These are phyloP conservation scores for Choanephora cucurbitarum DNA, from an alignment of 371 early-diverging fungal genomes.

Conservation along the genomic window DNA sequence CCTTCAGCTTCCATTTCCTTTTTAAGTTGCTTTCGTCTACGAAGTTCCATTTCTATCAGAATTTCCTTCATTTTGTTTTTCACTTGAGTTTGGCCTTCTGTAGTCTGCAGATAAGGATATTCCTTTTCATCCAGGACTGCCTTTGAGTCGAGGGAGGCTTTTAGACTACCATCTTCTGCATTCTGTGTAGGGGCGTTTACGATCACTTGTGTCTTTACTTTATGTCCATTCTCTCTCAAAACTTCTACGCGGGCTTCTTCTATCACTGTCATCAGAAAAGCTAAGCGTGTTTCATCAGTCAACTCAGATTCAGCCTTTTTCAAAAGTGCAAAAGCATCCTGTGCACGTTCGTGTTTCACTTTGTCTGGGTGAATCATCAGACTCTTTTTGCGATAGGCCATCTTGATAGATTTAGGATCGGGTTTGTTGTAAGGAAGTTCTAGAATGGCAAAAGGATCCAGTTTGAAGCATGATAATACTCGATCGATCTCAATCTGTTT, in stretches of 20 bases:
- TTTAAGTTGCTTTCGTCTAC: constrained; percentile 64
- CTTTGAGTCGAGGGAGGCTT: constrained; percentile 30
- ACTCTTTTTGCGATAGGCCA: constrained; percentile 82
- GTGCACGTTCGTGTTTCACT: constrained; percentile 73
- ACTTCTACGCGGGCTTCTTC: constrained; percentile 71
- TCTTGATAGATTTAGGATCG: constrained; percentile 65
- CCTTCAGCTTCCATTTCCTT: constrained; percentile 77
- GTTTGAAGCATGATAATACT: constrained; percentile 69
- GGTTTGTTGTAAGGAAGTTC: constrained; percentile 64
- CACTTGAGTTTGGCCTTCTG: constrained; percentile 43
- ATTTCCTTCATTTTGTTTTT: constrained; percentile 61
- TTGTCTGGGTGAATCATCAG: constrained; percentile 93
- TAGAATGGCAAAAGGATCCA: constrained; percentile 84
- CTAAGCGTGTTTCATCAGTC: constrained; percentile 64
- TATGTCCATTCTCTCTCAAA: constrained; percentile 49
- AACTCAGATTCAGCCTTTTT: constrained; percentile 84
- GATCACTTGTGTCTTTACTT: constrained; percentile 41
- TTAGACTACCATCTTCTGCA: constrained; percentile 20
- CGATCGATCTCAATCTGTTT: constrained; percentile 85
- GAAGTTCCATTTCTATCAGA: constrained; percentile 64
- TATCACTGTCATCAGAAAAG: constrained; percentile 60
- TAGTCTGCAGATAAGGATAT: constrained; percentile 43
- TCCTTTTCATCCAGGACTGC: constrained; percentile 34
- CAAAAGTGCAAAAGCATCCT: constrained; percentile 83
- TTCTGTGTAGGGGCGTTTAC: constrained; percentile 27